These are phyloP conservation scores for Cornus controversa DNA, from an alignment of 148 eudicot genomes.

Conservation along the genomic window DNA sequence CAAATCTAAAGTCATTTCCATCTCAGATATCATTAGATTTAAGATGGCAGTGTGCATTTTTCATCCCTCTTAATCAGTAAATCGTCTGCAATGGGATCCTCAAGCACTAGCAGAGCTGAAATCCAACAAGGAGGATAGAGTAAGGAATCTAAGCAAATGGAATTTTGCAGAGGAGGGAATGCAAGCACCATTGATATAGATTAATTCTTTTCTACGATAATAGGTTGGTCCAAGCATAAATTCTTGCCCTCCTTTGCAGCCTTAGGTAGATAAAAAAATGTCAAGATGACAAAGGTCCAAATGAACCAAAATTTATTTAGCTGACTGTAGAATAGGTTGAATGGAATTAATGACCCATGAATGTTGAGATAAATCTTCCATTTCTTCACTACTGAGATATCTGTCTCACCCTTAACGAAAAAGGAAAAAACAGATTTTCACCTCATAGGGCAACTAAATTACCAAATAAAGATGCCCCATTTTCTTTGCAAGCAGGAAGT, in stretches of 20 bases:
- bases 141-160: not conserved
- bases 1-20: not conserved
- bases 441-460: not conserved
- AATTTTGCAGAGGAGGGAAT: not conserved
- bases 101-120: not conserved
- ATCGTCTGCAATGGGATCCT: not conserved
- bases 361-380: not conserved
- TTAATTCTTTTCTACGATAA: not conserved
- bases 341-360: not conserved
- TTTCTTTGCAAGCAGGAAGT: not conserved
- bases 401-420: not conserved
- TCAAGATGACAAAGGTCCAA: not conserved
- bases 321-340: not conserved
- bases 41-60: not conserved
- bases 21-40: not conserved
- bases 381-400: not conserved
- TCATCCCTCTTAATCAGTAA: not conserved
- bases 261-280: not conserved
- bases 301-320: no score
- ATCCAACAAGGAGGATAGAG: not conserved
- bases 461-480: not conserved
- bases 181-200: not conserved
- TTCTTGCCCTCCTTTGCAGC: not conserved
- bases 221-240: not conserved
- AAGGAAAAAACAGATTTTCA: not conserved